Evolutionary conservation across 2,329 filamentous ascomycete species (phyloP).

Genomic region (Alternaria sp.): DNA sequence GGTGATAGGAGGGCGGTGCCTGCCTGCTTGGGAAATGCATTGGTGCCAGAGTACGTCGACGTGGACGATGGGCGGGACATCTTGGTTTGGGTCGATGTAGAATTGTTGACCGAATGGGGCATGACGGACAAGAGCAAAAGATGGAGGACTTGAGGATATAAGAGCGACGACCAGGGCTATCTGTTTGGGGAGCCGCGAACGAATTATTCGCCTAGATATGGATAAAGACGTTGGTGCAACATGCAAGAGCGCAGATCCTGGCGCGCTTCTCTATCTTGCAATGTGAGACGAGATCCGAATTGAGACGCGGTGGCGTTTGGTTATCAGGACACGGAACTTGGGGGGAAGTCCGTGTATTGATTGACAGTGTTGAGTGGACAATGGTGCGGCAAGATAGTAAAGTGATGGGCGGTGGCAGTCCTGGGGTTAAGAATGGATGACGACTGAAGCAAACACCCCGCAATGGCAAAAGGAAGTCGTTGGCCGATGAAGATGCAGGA

Average conservation of each 20-base stretch:
- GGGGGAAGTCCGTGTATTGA: slow-evolving; percentile 8
- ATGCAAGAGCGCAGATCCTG: slow-evolving; percentile 23
- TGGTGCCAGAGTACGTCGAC: slow-evolving; percentile 43
- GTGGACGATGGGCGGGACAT: slow-evolving; percentile 50
- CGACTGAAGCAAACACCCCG: slow-evolving; percentile 6
- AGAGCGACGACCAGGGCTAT: slow-evolving; percentile 16
- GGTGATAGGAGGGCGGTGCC: slow-evolving; percentile 42
- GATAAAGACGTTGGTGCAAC: slow-evolving; percentile 35
- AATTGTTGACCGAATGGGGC: slow-evolving; percentile 48
- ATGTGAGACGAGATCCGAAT: slow-evolving; percentile 19
- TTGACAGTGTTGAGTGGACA: slow-evolving; percentile 3
- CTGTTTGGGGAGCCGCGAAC: slow-evolving; percentile 37
- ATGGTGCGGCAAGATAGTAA: slow-evolving; percentile 5
- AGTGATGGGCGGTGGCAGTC: slow-evolving; percentile 1
- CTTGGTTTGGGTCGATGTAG: slow-evolving; percentile 39
- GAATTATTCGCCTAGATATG: slow-evolving; percentile 40
- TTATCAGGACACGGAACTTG: slow-evolving; percentile 16
- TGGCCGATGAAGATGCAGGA: neutral
- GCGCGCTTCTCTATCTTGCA: slow-evolving; percentile 21
- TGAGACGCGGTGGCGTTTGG: slow-evolving; percentile 5
- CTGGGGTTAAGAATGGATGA: neutral
- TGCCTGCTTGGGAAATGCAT: slow-evolving; percentile 47
- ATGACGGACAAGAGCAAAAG: slow-evolving; percentile 27
- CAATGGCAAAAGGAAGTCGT: neutral
- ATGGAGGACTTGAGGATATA: slow-evolving; percentile 20